Evolutionary conservation across 495 filamentous ascomycete genomes (phyloP), one percentile per base, ranked within the genome.

Genomic region (Lasiosphaeriaceae sp.): DNA sequence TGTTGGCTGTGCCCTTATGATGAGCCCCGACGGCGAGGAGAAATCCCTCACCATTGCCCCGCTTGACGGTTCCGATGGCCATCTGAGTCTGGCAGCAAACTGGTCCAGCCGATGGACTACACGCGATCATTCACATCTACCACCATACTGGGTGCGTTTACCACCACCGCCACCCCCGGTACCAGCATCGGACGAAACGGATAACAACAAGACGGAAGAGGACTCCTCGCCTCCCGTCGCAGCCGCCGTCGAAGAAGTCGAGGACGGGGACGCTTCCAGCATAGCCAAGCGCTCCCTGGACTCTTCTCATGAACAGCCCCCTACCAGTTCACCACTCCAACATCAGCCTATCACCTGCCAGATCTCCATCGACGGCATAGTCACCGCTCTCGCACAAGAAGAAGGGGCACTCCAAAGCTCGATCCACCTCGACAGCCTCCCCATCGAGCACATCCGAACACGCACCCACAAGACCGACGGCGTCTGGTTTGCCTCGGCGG

Each of bases 81-180:
- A 86, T 62, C 62, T 87, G 50, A 84, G 79, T 24, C 57, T 87
- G 49, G 75, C 75, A 2, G 72, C 82, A 22, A 62, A 66, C 19
- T 88, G 85, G 85, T 73, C 76, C 19, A 59, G 68, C 23, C 64
- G 70, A 22, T 88, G 85, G 85, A 82, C 78, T n/a, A 73, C 71
- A 24, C 74, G 84, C 41, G 74, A 80, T 46, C 69, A 67, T 11
- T 66, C 71, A 5, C 75, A 77, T 34, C 66, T 88, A 2, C 83
- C 85, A 23, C 84, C 83, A 0, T 85, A 84, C 60, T 88, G 83
- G 85, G 76, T 80, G n/a, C 67, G 74, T 2, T 64, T 85, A 11
- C 69, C 72, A 12, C 69, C 76, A 7, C 60, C 63, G 2, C 41
- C 19, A 44, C 44, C 56, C n/a, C 31, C 64, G n/a, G 8, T 46